Evolutionary conservation across 2,329 filamentous ascomycete species (phyloP), one percentile per base, ranked within the genome.

Genomic region (Fusarium temperatum): DNA sequence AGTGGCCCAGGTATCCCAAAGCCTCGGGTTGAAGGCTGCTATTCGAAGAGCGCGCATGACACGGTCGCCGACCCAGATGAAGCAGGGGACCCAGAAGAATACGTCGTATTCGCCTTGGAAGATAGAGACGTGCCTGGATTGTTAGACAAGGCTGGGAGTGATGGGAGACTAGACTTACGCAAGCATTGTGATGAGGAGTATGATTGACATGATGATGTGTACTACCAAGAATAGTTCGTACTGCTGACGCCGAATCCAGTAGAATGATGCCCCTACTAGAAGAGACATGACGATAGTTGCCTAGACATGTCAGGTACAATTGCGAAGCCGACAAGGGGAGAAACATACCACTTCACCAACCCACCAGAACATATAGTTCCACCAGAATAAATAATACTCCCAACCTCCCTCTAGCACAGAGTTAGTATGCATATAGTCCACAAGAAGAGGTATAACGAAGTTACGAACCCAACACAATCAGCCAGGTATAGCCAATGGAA

Each of bases 401-500:
- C 77, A 83, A 3, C 79, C 82, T 20, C 84, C 85, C 77, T 81
- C 84, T 84, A 35, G 41, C 55, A 58, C 24, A 12, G 1, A 45
- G 26, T 55, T 17, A 69, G 68, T 10, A 54, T 9, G 6, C 6
- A 4, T 14, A 5, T 8, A 3, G 12, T 26, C 8, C 3, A 3
- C 2, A 2, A 2, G 1, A 15, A 0, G 3, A 22, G 7, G 4
- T 4, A 2, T 14, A 4, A 30, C 28, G 28, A 28, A 28, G 2
- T 32, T 3, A 66, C 78, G n/a, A 63, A 83, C 84, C 78, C 24
- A 77, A 66, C 6, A 83, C 77, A 3, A 87, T 81, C 30, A 87
- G 80, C 3, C 87, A 68, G 0, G 88, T 86, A 68, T 92, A 93
- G 0, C 87, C 86, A 3, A 91, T 65, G 0, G 90, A 91, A 75